Base-by-base conservation (phyloP, 1,139 yeast species). In the Hemisphaericaspora xylanilytica region DNA sequence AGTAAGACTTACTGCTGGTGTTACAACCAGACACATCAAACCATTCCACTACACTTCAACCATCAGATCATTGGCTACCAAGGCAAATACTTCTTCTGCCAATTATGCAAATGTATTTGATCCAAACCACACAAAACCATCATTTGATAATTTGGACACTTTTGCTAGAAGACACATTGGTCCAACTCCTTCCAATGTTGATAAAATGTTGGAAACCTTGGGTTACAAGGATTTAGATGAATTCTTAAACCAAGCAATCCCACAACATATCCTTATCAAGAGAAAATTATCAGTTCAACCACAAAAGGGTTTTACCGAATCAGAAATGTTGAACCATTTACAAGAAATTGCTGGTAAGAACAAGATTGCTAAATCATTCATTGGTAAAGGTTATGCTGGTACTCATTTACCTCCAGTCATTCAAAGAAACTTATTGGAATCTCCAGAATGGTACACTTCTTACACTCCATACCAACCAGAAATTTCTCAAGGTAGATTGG, bases 381-480 rank as follows among this genome's bases (percentile, higher is more conserved):
- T 92, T 47, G 98, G 98, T 46, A 86, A 86, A 61, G 98, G 98
- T 32, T 92, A 92, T 64, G 86, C 87, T 52, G 96, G 95, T 40
- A 90, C 97, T 2, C 72, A 76, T 41, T 73, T 88, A 32, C 98
- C 98, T 0, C 85, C 96, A 3, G 97, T 90, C 31, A 86, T 92
- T 53, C 95, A 87, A 69, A 80, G 98, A 60, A 92, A 92, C 58
- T 65, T 92, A 44, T 70, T 92, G 45, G 98, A 92, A 63, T 80
- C 84, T 47, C 98, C 98, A 13, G 96, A 88, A 59, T 92, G 98
- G 98, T 92, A 92, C 69, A 92, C 98, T 27, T 87, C 97, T 0
- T 92, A 92, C 61, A 92, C 98, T 21, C 98, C 98, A 26, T 92
- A 92, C 61, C 98, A 92, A 67, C 97, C 98, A 2, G 98, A 92